Percentiles rank a stretch among this genome's conserved stretches.
These are phyloP conservation scores for Russula virescens DNA, from an alignment of 768 basidiomycete genomes.

Conservation along the genomic window DNA sequence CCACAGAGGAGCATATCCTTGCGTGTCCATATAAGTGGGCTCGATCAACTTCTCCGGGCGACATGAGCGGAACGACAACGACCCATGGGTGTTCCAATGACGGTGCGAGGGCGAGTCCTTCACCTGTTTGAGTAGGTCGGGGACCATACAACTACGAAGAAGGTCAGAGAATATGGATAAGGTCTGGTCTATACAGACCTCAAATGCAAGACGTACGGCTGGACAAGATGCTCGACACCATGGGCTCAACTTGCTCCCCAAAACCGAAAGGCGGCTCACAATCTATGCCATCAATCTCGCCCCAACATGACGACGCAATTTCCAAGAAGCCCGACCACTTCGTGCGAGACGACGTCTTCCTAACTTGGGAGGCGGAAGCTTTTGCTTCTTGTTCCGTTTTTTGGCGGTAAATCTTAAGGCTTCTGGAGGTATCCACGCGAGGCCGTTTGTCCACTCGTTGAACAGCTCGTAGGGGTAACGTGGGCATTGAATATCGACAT, in stretches of 20 bases:
- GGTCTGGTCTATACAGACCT: not conserved
- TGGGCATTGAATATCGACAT: not conserved
- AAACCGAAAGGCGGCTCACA: conserved; percentile 60
- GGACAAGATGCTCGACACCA: conserved; percentile 56
- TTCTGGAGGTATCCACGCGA: conserved; percentile 24
- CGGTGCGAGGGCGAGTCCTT: no score
- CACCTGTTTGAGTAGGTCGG: no score
- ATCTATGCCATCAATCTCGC: conserved; percentile 43
- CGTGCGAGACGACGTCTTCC: conserved; percentile 78
- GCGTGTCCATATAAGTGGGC: conserved; percentile 67
- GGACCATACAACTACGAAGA: no score
- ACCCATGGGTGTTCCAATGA: conserved; percentile 75
- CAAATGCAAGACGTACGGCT: conserved; percentile 41
- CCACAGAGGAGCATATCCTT: no score
- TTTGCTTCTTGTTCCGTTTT: conserved; percentile 34
- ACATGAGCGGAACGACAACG: conserved; percentile 73
- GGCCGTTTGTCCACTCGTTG: conserved; percentile 32
- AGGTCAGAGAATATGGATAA: not conserved
- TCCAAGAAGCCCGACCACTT: no score
- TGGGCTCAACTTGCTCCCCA: conserved; percentile 59
- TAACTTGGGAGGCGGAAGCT: conserved; percentile 44
- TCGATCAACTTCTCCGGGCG: conserved; percentile 77
- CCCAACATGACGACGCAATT: conserved; percentile 51
- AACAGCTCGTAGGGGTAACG: not conserved
- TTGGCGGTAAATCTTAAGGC: conserved; percentile 8